Evolutionary conservation across 352 stramenopile species (phyloP), one percentile per base, ranked within the genome.

Genomic region (Phytophthora vignae): DNA sequence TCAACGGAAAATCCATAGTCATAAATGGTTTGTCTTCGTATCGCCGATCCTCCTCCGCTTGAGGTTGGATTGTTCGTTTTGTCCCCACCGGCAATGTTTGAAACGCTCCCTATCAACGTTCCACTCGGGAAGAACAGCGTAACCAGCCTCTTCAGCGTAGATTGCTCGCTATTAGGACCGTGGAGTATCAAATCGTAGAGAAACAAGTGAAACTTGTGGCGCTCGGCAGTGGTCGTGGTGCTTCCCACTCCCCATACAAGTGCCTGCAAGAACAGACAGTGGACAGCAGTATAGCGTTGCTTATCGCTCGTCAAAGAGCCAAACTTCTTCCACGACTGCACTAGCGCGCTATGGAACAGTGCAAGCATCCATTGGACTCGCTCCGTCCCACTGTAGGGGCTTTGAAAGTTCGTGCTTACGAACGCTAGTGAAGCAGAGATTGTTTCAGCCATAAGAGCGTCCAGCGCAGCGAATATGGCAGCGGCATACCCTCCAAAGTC

Each of bases 181-280:
- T 75, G 71, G 54, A 89, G 79, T 38, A 92, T 87, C 25, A 84
- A 76, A 38, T 90, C 74, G 0, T 79, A 79, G 14, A 95, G 50
- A 59, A 93, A 93, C 2, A 75, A 53, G 61, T 95, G 77, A 29
- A 93, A 95, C 17, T 83, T 88, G 0, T 83, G 72, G 1, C 84
- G 77, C 40, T 95, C 88, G 19, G 70, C 52, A 6, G 50, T 22
- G 42, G 81, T 63, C 8, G 68, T 70, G 0, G 88, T 93, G 63
- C 77, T 72, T 1, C 88, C 88, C 7, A 95, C 66, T 6, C 88
- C 81, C 88, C 88, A 95, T 4, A 95, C 77, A 1, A 95, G 67
- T 12, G 85, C 79, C 49, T 94, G 88, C 4, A 95, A 62, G 49
- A 87, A 94, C 22, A 87, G 81, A 56, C 85, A 93, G 36, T 91